Evolutionary conservation across 2,329 filamentous ascomycete genomes (phyloP).

Genomic region (Akanthomyces uredinophilus): DNA sequence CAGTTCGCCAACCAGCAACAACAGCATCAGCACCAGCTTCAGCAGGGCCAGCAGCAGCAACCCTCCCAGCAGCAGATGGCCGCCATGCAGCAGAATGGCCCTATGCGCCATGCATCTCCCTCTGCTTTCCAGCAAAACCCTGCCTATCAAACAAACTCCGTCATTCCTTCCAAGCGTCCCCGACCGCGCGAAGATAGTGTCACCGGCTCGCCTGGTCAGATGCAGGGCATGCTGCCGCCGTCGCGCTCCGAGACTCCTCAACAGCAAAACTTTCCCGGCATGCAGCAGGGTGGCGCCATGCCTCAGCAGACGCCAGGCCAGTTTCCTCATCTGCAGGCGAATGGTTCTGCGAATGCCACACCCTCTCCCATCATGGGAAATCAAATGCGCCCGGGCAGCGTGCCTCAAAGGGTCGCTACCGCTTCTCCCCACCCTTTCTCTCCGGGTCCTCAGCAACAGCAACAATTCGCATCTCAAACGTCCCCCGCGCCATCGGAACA

Average conservation of each 20-base stretch:
- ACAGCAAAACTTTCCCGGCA: conserved; percentile 67
- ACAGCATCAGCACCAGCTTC: conserved; percentile 20
- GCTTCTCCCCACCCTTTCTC: conserved; percentile 90
- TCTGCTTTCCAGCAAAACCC: conserved; percentile 62
- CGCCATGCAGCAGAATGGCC: conserved; percentile 69
- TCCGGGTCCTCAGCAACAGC: conserved; percentile 56
- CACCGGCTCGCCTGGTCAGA: conserved; percentile 73
- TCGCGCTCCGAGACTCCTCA: conserved; percentile 92
- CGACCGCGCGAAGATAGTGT: conserved; percentile 79
- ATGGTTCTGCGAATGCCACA: conserved; percentile 76
- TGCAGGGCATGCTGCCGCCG: conserved; percentile 66
- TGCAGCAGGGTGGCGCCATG: conserved; percentile 60
- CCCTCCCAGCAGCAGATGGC: conserved; percentile 43
- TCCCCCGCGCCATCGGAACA: conserved; percentile 76
- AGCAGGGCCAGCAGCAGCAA: conserved; percentile 21
- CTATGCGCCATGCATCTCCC: conserved; percentile 76
- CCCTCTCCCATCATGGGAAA: conserved; percentile 90
- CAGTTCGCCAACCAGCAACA: conserved; percentile 52
- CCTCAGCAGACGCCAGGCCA: conserved; percentile 58
- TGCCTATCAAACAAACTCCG: conserved; percentile 75
- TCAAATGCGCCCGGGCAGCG: conserved; percentile 65
- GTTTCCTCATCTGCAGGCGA: conserved; percentile 78
- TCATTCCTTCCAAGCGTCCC: conserved; percentile 85
- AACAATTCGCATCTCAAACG: conserved; percentile 66
- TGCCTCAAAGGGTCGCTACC: conserved; percentile 79